Conservation (phyloP, 805 yeast genomes). For the Grigorovia yakushimaensis region DNA sequence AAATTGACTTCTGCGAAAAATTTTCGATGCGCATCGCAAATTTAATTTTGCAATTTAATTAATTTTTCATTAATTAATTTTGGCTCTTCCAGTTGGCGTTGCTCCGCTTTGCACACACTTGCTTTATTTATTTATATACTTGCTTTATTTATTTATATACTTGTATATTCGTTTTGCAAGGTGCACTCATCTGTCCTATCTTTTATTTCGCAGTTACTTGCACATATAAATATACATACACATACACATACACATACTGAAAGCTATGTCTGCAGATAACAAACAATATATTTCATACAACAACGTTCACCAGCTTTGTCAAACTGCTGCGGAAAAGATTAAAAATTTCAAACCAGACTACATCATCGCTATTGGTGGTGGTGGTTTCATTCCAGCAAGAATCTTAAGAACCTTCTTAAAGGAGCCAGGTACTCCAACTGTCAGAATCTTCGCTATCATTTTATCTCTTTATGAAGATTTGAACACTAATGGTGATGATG, state of each 20-base stretch:
- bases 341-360: constrained; percentile 74
- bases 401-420: constrained; percentile 88
- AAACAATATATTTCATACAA: constrained; percentile 74
- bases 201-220: too few relatives aligned
- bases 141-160: too few relatives aligned
- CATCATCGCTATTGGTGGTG: constrained; percentile 94
- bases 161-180: background rate
- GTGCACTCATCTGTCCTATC: background rate
- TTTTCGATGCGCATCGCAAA: background rate
- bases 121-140: too few relatives aligned
- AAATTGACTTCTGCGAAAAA: background rate
- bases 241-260: background rate
- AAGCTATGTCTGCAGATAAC: constrained; percentile 22
- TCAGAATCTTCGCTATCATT: constrained; percentile 91
- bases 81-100: background rate
- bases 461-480: constrained; percentile 83
- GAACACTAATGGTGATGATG: constrained; percentile 46
- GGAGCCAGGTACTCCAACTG: constrained; percentile 77
- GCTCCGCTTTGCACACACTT: background rate
- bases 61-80: too few relatives aligned
- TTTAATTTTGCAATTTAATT: background rate
- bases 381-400: constrained; percentile 97
- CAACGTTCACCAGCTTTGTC: constrained; percentile 69
- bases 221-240: background rate
- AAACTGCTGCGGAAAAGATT: constrained; percentile 50